phyloP scores from a whole-genome alignment of 2,329 filamentous ascomycete species.

The Calonectria pseudoreteaudii region DNA sequence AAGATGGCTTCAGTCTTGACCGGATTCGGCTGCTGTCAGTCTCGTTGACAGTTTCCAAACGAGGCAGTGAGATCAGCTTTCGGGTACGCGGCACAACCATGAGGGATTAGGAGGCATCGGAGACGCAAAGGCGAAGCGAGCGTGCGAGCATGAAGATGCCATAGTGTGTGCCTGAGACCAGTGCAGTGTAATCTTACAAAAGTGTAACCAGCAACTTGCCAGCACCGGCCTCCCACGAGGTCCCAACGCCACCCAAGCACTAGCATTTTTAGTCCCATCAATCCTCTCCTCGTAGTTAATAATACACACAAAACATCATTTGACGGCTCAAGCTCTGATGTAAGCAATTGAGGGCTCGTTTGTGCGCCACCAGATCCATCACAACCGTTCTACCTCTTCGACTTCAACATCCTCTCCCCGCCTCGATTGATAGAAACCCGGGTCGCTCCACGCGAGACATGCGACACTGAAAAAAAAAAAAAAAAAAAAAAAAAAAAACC shows the following conservation, averaged over 20 bases:
- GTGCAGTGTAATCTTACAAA: background rate
- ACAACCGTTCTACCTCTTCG: background rate
- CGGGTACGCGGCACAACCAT: conserved; percentile 17
- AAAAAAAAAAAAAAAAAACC: too few relatives aligned
- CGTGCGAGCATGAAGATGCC: background rate
- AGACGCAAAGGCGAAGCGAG: background rate
- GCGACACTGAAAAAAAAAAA: background rate
- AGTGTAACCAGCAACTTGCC: background rate
- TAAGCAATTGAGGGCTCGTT: background rate
- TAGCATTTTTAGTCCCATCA: background rate
- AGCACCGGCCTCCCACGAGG: background rate
- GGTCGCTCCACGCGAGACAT: background rate
- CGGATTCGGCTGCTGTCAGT: conserved; percentile 9
- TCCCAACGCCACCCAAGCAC: background rate
- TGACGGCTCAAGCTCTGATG: background rate
- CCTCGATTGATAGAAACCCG: background rate
- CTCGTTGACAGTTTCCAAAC: background rate
- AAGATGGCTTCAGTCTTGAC: conserved; percentile 1
- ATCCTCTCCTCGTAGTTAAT: background rate
- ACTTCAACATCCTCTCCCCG: background rate
- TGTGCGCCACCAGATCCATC: background rate
- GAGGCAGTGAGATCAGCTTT: background rate
- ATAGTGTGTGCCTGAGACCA: background rate
- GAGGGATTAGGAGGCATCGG: conserved; percentile 1
- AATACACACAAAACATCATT: background rate